phyloP scores from a whole-genome alignment of 2,329 filamentous ascomycete genomes.

The Berkeleyomyces rouxiae region DNA sequence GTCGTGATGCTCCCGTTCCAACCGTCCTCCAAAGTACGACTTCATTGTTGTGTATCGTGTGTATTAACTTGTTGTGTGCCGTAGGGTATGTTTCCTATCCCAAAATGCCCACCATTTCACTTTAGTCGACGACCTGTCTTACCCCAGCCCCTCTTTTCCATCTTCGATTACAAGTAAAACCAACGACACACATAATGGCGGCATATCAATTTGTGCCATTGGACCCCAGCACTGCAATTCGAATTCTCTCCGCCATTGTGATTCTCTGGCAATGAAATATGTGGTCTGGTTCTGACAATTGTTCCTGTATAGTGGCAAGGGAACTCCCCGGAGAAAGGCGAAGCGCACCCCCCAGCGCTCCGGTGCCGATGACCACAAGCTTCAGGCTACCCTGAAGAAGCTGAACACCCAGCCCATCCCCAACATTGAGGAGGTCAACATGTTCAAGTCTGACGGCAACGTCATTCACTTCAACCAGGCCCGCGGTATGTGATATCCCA shows the following conservation, averaged over 20 bases:
- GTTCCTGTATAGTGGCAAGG: constrained; percentile 57
- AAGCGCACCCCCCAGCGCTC: constrained; percentile 93
- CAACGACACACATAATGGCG: constrained; percentile 13
- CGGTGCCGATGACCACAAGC: constrained; percentile 98
- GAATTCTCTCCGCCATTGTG: neutral
- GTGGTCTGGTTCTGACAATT: constrained; percentile 5
- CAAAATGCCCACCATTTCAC: neutral
- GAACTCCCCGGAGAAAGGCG: constrained; percentile 90
- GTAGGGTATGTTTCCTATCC: constrained; percentile 12
- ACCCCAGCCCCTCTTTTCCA: neutral
- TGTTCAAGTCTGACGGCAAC: constrained; percentile 99
- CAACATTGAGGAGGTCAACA: constrained; percentile 99
- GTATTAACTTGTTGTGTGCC: constrained; percentile 14
- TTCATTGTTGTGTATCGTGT: constrained; percentile 10
- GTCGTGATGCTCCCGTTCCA: neutral
- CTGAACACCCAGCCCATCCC: constrained; percentile 99
- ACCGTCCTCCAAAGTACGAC: neutral
- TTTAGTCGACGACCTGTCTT: constrained; percentile 3
- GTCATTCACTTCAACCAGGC: constrained; percentile 98
- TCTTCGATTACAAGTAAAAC: constrained; percentile 3
- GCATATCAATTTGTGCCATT: constrained; percentile 19
- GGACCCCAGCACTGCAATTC: neutral
- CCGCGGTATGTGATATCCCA: constrained; percentile 53
- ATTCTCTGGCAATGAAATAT: neutral
- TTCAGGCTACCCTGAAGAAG: constrained; percentile 95